A percentile compares a stretch with the other conserved stretches of the same genome.
These are phyloP conservation scores for Fusarium sp. DNA, from an alignment of 2,329 filamentous ascomycete species.

Conservation along the genomic window DNA sequence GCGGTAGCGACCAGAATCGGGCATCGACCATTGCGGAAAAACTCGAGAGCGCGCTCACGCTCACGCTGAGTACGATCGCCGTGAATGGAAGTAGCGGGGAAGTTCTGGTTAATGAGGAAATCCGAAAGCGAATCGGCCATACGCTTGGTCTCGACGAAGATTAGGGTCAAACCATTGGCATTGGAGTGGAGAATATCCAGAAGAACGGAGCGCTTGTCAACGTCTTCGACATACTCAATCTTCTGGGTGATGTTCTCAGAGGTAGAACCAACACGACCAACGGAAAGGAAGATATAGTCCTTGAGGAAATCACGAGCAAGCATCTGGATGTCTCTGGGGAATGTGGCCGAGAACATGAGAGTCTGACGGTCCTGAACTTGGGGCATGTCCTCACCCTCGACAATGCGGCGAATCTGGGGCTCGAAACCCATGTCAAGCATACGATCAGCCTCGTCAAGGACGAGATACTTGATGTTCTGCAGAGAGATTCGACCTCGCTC, in stretches of 20 bases:
- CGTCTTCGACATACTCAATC: conserved; percentile 96
- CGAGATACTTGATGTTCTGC: conserved; percentile 98
- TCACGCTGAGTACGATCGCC: conserved; percentile 98
- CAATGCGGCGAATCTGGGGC: conserved; percentile 98
- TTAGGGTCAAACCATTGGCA: conserved; percentile 87
- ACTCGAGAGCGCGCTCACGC: conserved; percentile 96
- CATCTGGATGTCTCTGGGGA: conserved; percentile 99
- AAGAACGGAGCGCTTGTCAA: conserved; percentile 97
- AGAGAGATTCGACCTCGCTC: conserved; percentile 98
- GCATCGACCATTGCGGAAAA: conserved; percentile 96
- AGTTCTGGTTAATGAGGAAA: conserved; percentile 98
- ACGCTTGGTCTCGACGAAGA: conserved; percentile 99
- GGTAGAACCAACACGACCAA: conserved; percentile 97
- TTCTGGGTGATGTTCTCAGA: conserved; percentile 99
- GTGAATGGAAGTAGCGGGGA: conserved; percentile 98
- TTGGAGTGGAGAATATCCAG: conserved; percentile 98
- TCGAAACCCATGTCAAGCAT: conserved; percentile 99
- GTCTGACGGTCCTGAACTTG: conserved; percentile 86
- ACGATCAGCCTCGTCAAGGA: conserved; percentile 98
- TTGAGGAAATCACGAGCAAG: conserved; percentile 98
- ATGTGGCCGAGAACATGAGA: conserved; percentile 99
- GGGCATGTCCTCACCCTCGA: conserved; percentile 99
- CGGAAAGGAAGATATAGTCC: conserved; percentile 99
- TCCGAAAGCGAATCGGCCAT: conserved; percentile 99
- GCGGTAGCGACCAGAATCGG: conserved; percentile 97